These are phyloP conservation scores for Yamadazyma conglobata DNA, from an alignment of 1,139 yeast species.

Conservation along the genomic window DNA sequence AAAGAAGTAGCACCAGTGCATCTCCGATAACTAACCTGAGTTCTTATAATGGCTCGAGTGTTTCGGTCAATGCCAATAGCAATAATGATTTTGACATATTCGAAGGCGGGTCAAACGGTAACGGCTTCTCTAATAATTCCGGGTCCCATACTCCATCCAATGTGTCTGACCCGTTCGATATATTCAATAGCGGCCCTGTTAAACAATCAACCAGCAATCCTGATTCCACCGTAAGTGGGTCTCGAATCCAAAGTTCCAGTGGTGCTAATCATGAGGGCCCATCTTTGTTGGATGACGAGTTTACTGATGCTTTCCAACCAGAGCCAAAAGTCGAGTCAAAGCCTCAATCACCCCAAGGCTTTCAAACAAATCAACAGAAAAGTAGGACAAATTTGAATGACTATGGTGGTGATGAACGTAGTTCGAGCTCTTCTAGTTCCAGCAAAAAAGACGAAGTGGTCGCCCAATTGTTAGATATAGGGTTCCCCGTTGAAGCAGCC, in stretches of 20 bases:
- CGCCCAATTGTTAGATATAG: conserved; percentile 77
- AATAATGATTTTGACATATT: conserved; percentile 15
- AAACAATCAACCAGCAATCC: conserved; percentile 1
- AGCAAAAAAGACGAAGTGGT: conserved; percentile 45
- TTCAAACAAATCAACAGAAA: neutral
- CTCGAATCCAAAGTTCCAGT: neutral
- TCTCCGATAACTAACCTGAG: neutral
- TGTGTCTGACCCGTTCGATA: conserved; percentile 20
- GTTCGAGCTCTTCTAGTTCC: neutral
- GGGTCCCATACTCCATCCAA: conserved; percentile 1
- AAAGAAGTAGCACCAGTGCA: conserved; percentile 2
- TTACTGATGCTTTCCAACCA: conserved; percentile 34
- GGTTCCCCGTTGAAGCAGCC: conserved; percentile 64
- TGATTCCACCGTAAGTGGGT: neutral
- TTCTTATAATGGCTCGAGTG: neutral
- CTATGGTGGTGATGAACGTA: neutral
- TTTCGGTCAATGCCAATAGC: too few relatives aligned
- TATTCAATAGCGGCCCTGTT: conserved; percentile 16
- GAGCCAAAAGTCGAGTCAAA: conserved; percentile 12
- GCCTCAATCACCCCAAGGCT: conserved; percentile 1
- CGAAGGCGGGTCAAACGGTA: conserved; percentile 6
- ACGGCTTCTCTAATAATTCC: neutral
- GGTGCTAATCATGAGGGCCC: neutral
- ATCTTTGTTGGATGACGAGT: conserved; percentile 41
- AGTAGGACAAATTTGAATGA: neutral